These are phyloP conservation scores for Pyrenopolyporus hunteri DNA, from an alignment of 495 filamentous ascomycete species.

Conservation along the genomic window DNA sequence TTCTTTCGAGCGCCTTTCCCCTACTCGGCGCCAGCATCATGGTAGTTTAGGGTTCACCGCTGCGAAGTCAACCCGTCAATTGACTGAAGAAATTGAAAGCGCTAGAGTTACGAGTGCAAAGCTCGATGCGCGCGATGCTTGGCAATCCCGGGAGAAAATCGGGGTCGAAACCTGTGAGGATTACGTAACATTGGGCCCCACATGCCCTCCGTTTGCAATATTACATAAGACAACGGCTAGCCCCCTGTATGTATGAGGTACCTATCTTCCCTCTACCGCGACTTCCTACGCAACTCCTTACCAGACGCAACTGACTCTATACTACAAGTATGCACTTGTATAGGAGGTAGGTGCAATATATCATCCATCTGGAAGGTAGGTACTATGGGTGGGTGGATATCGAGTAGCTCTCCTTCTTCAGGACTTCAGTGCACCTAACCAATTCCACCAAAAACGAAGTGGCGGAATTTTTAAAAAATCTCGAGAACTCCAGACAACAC, in stretches of 20 bases:
- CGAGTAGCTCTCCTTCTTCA: no score
- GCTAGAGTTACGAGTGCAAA: conserved; percentile 7
- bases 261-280: neutral
- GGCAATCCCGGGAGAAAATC: conserved; percentile 28
- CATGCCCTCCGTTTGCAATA: no score
- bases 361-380: no score
- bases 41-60: conserved; percentile 11
- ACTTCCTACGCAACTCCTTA: neutral
- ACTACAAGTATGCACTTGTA: neutral
- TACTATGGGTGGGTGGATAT: no score
- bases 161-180: conserved; percentile 20
- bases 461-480: no score
- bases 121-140: conserved; percentile 28
- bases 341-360: no score
- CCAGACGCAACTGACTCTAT: neutral
- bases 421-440: no score
- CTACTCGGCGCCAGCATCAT: conserved; percentile 59
- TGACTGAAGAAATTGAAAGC: conserved; percentile 20
- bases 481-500: no score
- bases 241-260: neutral
- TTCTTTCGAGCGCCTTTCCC: conserved; percentile 50
- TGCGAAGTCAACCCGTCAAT: conserved; percentile 20
- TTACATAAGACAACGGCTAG: no score
- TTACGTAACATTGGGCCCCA: no score
- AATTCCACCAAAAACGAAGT: no score